phyloP scores from a whole-genome alignment of 306 rosid genomes.

The Pueraria montana region DNA sequence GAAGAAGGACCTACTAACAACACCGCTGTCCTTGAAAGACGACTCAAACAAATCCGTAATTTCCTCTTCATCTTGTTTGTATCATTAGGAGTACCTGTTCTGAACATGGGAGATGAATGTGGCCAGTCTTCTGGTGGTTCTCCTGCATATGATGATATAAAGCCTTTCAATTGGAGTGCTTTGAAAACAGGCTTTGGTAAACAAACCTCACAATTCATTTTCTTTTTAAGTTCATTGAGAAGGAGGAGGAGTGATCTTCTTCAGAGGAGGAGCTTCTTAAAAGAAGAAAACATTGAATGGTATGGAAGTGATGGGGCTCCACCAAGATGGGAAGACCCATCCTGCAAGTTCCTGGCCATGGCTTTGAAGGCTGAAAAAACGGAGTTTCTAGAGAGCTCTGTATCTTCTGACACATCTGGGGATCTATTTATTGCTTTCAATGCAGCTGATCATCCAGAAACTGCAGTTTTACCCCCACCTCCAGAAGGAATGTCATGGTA shows the following conservation, averaged over 20 bases:
- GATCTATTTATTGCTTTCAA: conserved; percentile 76
- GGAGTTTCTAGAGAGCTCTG: conserved; percentile 41
- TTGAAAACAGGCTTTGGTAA: conserved; percentile 70
- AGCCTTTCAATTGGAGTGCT: conserved; percentile 74
- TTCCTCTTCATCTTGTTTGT: conserved; percentile 75
- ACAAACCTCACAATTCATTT: conserved; percentile 73
- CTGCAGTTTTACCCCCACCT: conserved; percentile 63
- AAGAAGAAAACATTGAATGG: conserved; percentile 89
- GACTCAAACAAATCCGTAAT: conserved; percentile 87
- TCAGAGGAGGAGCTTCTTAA: conserved; percentile 69
- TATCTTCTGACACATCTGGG: conserved; percentile 52
- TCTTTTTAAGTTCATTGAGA: conserved; percentile 74
- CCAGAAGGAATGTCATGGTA: conserved; percentile 71
- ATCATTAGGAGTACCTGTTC: conserved; percentile 93
- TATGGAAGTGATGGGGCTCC: conserved; percentile 62
- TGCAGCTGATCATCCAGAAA: conserved; percentile 72
- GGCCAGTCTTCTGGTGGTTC: conserved; percentile 85
- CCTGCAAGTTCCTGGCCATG: conserved; percentile 86
- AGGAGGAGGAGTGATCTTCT: conserved; percentile 71
- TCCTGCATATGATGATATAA: conserved; percentile 57
- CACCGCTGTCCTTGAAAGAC: conserved; percentile 67
- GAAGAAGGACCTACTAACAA: conserved; percentile 88
- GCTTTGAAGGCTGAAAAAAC: conserved; percentile 63
- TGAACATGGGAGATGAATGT: conserved; percentile 96
- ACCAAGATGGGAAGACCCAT: conserved; percentile 84